Percentiles rank a stretch among this genome's conserved stretches.
Evolutionary conservation across 306 rosid species (phyloP).

Genomic region (Acacia acuminata): DNA sequence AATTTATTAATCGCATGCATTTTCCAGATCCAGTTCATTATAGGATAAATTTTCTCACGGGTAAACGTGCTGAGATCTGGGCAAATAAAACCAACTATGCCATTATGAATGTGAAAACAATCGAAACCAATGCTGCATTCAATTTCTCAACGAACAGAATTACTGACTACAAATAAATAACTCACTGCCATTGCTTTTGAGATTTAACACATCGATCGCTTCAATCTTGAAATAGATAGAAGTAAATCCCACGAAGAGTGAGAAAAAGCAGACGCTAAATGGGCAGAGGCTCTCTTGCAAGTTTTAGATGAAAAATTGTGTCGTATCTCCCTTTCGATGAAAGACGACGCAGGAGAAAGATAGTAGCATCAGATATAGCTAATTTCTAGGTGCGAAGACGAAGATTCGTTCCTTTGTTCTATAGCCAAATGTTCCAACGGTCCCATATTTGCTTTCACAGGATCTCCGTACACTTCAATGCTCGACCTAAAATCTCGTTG

Average conservation of each 20-base stretch:
- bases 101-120: neutral
- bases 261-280: neutral
- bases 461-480: neutral
- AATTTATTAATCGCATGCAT: neutral
- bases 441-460: neutral
- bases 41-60: neutral
- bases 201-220: conserved; percentile 12
- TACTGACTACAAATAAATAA: neutral
- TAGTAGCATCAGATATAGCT: neutral
- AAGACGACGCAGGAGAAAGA: neutral
- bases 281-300: neutral
- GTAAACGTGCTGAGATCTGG: neutral
- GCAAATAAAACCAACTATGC: neutral
- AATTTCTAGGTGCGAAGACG: conserved; percentile 5
- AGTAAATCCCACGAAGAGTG: neutral
- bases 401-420: neutral
- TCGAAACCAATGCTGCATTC: neutral
- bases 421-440: conserved; percentile 11
- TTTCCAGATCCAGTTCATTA: neutral
- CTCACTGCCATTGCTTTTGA: conserved; percentile 37
- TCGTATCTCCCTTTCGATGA: neutral
- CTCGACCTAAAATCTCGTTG: neutral
- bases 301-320: neutral
- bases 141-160: neutral
- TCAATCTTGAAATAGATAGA: neutral